A percentile compares a stretch with the other conserved stretches of the same genome.
Conservation (phyloP, 106 monocot species). For the Acorus gramineus region DNA sequence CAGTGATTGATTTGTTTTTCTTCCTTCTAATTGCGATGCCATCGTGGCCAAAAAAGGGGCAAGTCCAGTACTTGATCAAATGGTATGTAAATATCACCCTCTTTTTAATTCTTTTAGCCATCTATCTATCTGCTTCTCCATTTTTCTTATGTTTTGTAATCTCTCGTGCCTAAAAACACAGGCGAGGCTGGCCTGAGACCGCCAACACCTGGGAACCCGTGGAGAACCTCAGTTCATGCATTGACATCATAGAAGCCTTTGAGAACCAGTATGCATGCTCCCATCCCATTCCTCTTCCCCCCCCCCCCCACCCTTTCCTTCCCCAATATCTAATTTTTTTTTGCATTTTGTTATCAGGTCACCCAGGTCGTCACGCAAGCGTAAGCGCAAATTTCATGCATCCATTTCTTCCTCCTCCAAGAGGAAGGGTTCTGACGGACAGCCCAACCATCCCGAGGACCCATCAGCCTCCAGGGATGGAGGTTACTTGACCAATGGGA, state of each 20-base stretch:
- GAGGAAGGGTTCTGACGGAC: no score
- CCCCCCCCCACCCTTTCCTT: conserved; percentile 2
- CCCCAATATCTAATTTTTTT: not conserved
- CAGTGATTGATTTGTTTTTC: no score
- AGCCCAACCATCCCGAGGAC: no score
- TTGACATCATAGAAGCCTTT: conserved; percentile 66
- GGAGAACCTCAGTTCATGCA: conserved; percentile 61
- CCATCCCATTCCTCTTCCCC: not conserved
- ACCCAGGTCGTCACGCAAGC: no score
- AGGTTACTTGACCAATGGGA: no score
- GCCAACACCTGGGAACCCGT: conserved; percentile 95
- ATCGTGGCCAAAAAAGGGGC: conserved; percentile 10
- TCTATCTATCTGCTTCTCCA: not conserved
- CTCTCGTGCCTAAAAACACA: conserved; percentile 8
- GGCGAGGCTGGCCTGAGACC: conserved; percentile 96
- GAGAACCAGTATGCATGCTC: conserved; percentile 37
- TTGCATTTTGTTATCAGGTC: no score
- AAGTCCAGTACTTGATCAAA: conserved; percentile 75
- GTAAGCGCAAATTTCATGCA: no score
- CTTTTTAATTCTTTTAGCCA: not conserved
- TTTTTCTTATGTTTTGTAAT: not conserved
- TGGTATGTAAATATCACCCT: conserved; percentile 21
- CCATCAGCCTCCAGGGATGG: no score
- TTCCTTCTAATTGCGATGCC: no score
- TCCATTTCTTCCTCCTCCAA: no score